phyloP scores from a whole-genome alignment of 2,329 filamentous ascomycete genomes.

The Penicillium sp. region DNA sequence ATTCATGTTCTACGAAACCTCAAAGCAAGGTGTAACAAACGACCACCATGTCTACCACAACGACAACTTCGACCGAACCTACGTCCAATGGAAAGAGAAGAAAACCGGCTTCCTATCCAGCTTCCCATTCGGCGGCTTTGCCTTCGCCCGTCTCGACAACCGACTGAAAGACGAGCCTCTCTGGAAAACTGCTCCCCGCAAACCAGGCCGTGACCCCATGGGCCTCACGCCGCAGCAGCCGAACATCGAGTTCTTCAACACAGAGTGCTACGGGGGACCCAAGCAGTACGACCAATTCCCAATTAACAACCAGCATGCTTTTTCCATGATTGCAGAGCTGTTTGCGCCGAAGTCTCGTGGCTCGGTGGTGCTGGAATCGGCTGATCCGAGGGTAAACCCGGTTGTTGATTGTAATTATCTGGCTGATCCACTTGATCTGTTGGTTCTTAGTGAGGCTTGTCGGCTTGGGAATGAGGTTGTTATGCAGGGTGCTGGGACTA shows the following conservation, averaged over 20 bases:
- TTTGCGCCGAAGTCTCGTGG: slow-evolving; percentile 59
- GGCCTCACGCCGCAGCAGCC: slow-evolving; percentile 56
- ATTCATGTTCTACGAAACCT: slow-evolving; percentile 62
- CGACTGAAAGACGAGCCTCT: slow-evolving; percentile 54
- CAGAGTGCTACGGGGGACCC: slow-evolving; percentile 61
- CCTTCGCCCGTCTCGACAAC: slow-evolving; percentile 60
- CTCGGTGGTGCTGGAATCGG: slow-evolving; percentile 51
- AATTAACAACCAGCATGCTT: slow-evolving; percentile 53
- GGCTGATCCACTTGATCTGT: slow-evolving; percentile 55
- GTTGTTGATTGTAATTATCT: slow-evolving; percentile 60
- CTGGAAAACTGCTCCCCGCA: slow-evolving; percentile 53
- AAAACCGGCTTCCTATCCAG: slow-evolving; percentile 59
- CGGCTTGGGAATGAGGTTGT: slow-evolving; percentile 61
- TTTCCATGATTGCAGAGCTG: slow-evolving; percentile 58
- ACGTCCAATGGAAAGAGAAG: slow-evolving; percentile 57
- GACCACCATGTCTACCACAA: slow-evolving; percentile 59
- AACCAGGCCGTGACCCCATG: slow-evolving; percentile 61
- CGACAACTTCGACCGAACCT: slow-evolving; percentile 51
- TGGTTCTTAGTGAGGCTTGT: slow-evolving; percentile 60
- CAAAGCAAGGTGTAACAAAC: slow-evolving; percentile 52
- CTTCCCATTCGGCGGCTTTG: slow-evolving; percentile 64
- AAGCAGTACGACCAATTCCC: slow-evolving; percentile 58
- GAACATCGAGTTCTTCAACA: slow-evolving; percentile 62
- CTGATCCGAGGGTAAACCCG: slow-evolving; percentile 53
- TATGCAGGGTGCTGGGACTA: slow-evolving; percentile 57